Evolutionary conservation across 164 flowering plant species (phyloP), one percentile per base, ranked within the genome.

Genomic region (Vitis labrusca): DNA sequence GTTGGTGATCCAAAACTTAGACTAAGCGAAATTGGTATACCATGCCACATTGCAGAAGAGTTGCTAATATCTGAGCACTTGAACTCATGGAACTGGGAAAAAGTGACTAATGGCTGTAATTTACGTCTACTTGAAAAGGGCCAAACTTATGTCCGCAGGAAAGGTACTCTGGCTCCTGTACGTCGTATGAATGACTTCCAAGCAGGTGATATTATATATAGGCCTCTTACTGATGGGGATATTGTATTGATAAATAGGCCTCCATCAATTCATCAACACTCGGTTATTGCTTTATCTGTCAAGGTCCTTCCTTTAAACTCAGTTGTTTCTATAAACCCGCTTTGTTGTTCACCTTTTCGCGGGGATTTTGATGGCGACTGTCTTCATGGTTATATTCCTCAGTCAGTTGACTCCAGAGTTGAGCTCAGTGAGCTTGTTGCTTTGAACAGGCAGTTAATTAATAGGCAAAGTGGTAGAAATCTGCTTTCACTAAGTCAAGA

Each of bases 331-430:
- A 76, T 96, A 65, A 96, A 93, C 63, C 99, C 99, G 1, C 81
- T 96, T 10, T 79, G 88, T 54, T 93, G 98, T 74, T 77, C 88
- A 6, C 98, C 99, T 62, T 80, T 96, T 2, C 86, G 83, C 53
- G 99, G 97, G 9, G 99, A 96, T 78, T 96, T 96, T 79, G 99
- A 96, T 77, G 98, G 98, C 12, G 98, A 96, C 68, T 93, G 99
- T 70, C 81, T 91, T 68, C 97, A 92, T 73, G 98, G 99, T 1
- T 96, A 79, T 78, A 65, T 96, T 76, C 93, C 99, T 9, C 98
- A 96, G 63, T 89, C 97, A 3, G 23, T 89, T 10, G 79, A 82
- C 16, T 74, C 89, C 8, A 85, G 92, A 70, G 89, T 85, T 9
- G 99, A 96, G 84, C 90, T 96, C 9, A 54, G 51, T 32, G 99